These are phyloP conservation scores for Venustampulla echinocandica DNA, from an alignment of 495 filamentous ascomycete genomes.

Conservation along the genomic window DNA sequence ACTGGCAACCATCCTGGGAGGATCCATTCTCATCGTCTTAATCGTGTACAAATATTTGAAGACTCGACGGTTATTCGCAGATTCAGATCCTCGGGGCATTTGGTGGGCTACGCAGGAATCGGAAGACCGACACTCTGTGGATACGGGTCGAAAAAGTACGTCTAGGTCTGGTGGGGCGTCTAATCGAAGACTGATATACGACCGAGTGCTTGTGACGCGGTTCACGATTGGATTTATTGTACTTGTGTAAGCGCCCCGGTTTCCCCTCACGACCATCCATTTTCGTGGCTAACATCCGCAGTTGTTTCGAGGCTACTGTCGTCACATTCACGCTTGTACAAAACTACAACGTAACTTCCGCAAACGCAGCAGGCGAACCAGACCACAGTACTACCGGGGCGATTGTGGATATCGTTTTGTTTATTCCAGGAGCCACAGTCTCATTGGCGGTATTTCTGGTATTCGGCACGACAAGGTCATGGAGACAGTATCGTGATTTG, in stretches of 20 bases:
- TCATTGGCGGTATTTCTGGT: constrained; percentile 25
- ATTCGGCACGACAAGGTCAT: constrained; percentile 19
- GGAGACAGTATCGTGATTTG: constrained; percentile 17
- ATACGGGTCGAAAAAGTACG: constrained; percentile 2
- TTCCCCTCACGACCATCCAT: neutral
- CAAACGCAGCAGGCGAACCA: constrained; percentile 26
- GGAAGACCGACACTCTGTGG: neutral
- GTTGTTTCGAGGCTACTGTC: constrained; percentile 35
- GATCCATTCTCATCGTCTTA: constrained; percentile 31
- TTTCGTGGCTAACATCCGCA: neutral
- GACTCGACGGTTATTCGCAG: constrained; percentile 29
- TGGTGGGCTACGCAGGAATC: constrained; percentile 17
- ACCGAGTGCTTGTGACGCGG: constrained; percentile 36
- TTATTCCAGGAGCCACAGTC: constrained; percentile 34
- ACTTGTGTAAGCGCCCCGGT: constrained; percentile 21
- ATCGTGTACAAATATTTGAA: constrained; percentile 39
- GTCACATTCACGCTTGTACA: constrained; percentile 34
- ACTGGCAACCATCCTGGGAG: constrained; percentile 31
- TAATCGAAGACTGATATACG: constrained; percentile 32
- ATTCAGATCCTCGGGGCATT: neutral
- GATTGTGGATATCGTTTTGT: constrained; percentile 32
- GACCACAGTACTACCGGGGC: constrained; percentile 29
- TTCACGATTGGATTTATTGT: constrained; percentile 39
- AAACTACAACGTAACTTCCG: constrained; percentile 25
- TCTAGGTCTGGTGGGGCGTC: constrained; percentile 4